These are phyloP conservation scores for Sphagnum tenellum DNA, from an alignment of 225 moss, liverwort and hornwort genomes.

Conservation along the genomic window DNA sequence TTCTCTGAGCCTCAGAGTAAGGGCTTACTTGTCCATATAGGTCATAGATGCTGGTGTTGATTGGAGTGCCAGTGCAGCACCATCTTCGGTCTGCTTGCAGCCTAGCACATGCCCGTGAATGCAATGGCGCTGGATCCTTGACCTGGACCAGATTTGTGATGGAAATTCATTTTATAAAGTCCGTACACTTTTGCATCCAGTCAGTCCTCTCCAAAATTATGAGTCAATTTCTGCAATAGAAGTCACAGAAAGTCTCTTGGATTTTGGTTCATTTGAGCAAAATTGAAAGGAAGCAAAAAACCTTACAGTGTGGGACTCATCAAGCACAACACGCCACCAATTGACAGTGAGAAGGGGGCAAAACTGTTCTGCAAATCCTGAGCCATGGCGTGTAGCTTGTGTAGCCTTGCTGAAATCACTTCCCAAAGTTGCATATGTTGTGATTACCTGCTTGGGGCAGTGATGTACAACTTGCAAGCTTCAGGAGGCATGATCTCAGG, in stretches of 20 bases:
- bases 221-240: too few relatives aligned
- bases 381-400: constrained; percentile 95
- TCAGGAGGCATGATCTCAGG: too few relatives aligned
- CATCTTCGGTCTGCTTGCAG: constrained; percentile 94
- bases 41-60: constrained; percentile 96
- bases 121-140: constrained; percentile 96
- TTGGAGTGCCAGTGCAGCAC: constrained; percentile 99
- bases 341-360: constrained; percentile 93
- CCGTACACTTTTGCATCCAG: too few relatives aligned
- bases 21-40: constrained; percentile 82
- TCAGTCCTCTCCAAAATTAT: too few relatives aligned
- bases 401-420: constrained; percentile 99
- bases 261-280: too few relatives aligned
- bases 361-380: constrained; percentile 94
- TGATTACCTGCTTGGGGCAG: constrained; percentile 60
- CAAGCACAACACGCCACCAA: constrained; percentile 98
- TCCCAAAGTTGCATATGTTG: constrained; percentile 95
- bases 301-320: constrained; percentile 94
- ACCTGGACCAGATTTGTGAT: constrained; percentile 31
- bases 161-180: too few relatives aligned
- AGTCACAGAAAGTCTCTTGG: too few relatives aligned
- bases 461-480: too few relatives aligned
- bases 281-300: too few relatives aligned
- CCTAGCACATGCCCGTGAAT: constrained; percentile 96
- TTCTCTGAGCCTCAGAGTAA: neutral